Base-by-base conservation (phyloP, 352 stramenopile genomes). In the Phytophthora meadii region DNA sequence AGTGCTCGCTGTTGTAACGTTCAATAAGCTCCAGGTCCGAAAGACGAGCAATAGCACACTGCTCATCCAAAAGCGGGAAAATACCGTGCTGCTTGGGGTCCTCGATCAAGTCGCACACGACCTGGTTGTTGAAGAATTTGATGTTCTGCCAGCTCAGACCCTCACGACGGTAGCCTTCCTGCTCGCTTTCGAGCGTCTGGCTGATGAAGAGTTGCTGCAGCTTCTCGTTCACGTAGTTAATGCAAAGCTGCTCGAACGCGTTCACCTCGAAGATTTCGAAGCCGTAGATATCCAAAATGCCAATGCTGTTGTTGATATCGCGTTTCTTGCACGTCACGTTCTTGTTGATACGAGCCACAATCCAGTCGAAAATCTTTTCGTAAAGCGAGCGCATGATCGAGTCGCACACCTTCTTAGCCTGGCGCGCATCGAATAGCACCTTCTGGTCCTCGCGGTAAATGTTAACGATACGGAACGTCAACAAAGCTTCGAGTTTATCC, bases 251-350 rank as follows among this genome's bases (percentile, higher is more conserved):
- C 74, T 97, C 89, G 54, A 97, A 97, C 36, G 83, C 84, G 62
- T 97, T 97, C 44, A 90, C 79, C 7, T 95, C 81, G 49, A 97
- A 95, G 57, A 95, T 95, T 72, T 97, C 89, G 52, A 97, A 97
- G 2, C 89, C 89, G 63, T 94, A 97, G 64, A 97, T 97, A 61
- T 97, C 89, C 44, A 97, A 72, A 50, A 97, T 93, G 5, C 89
- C 88, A 52, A 97, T 94, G 65, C 76, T 90, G 67, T 89, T 94
- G 54, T 67, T 81, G 36, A 94, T 86, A 40, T 81, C 58, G 8
- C 69, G 74, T 54, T 80, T 70, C 58, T 79, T 82, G 69, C 80
- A 85, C 65, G 75, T 80, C 56, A 95, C 88, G 48, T 87, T 93
- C 72, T 68, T 79, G 84, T 97, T 97, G 70, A 94, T 90, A 39